Evolutionary conservation across 2,329 filamentous ascomycete species (phyloP).

Genomic region (Talaromyces sp.): DNA sequence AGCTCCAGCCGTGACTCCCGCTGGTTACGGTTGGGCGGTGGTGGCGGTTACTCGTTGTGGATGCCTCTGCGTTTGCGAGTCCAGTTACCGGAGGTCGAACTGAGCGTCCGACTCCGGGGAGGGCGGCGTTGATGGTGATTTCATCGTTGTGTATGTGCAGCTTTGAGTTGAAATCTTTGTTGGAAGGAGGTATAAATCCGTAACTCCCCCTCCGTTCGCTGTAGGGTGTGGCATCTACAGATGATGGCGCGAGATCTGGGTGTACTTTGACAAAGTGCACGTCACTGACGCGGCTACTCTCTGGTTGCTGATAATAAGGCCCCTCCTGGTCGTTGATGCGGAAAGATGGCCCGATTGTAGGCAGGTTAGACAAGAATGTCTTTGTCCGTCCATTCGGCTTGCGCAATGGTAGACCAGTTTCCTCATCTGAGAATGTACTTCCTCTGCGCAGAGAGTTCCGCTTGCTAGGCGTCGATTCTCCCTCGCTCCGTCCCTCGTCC

Average conservation of each 20-base stretch:
- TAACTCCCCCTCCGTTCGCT: conserved; percentile 24
- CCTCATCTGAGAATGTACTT: conserved; percentile 36
- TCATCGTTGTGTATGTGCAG: conserved; percentile 23
- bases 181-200: conserved; percentile 31
- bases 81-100: conserved; percentile 45
- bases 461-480: conserved; percentile 28
- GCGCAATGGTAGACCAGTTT: conserved; percentile 23
- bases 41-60: conserved; percentile 21
- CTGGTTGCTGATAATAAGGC: conserved; percentile 3
- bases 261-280: conserved; percentile 12
- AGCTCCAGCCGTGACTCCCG: conserved; percentile 56
- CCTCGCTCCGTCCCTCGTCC: conserved; percentile 41
- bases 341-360: conserved; percentile 50
- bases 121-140: background rate
- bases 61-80: conserved; percentile 40
- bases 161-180: conserved; percentile 16
- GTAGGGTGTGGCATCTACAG: conserved; percentile 20
- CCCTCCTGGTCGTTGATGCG: conserved; percentile 38
- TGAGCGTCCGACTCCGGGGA: conserved; percentile 29
- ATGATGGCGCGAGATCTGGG: conserved; percentile 15
- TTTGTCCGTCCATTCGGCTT: conserved; percentile 36
- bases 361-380: conserved; percentile 46
- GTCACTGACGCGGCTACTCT: conserved; percentile 3
- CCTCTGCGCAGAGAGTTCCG: conserved; percentile 30
- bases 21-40: conserved; percentile 37